Base-by-base conservation (phyloP, 2,329 filamentous ascomycete genomes). In the Alternaria tenuissima region DNA sequence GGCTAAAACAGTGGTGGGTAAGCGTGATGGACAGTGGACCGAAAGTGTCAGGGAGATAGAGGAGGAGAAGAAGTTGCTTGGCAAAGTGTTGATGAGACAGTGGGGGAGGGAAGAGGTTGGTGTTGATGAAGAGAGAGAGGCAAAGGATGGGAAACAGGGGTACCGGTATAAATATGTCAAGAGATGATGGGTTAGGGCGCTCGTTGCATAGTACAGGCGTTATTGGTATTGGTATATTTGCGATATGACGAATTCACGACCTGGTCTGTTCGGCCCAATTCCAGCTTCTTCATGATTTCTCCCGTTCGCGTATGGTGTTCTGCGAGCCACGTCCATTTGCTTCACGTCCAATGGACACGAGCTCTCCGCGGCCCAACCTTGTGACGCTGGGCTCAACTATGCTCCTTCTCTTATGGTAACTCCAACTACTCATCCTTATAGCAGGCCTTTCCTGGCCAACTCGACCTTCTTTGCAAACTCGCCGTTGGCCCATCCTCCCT, bases 381-480 rank as follows among this genome's bases (percentile, higher is more conserved):
- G 3, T 9, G 1, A 24, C 7, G 5, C 46, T 9, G 18, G 3
- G 18, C 20, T 3, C 20, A 7, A 26, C 7, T 8, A 14, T 16
- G 32, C 22, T 12, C 32, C 7, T 7, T 22, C 32, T 38, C 24
- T 20, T 24, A 7, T 1, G 9, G 22, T 7, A 3, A 30, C 11
- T 4, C 14, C 30, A 3, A 18, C 1, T 14, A 2, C 5, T 11
- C 14, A n/a, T 6, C 9, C 48, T 67, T 65, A 94, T 54, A 95
- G 77, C 77, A 94, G 70, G 1, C 91, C 92, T 81, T 94, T 94
- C 73, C 92, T 84, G 3, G 91, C 92, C 71, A 94, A 79, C 77
- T 94, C 91, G 52, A 95, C 84, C 82, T 94, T 94, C 74, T 89
- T 85, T 61, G 85, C 84, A 16, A 91, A 87, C 79, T 93, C 91